Conservation (phyloP, 805 yeast species). For the Nakazawaea molendinolei region DNA sequence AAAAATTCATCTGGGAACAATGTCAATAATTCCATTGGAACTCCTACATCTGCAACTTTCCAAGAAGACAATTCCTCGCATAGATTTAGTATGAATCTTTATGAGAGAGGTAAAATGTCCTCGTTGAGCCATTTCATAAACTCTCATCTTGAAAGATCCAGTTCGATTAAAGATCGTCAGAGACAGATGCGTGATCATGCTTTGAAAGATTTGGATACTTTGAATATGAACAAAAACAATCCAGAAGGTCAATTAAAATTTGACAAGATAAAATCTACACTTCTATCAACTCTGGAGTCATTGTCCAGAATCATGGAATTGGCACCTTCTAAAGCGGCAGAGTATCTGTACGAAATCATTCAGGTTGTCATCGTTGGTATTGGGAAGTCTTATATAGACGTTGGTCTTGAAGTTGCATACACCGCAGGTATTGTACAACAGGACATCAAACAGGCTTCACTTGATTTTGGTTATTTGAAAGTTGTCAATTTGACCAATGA, state of each 20-base stretch:
- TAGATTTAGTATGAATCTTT: slow-evolving; percentile 14
- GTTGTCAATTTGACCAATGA: slow-evolving; percentile 50
- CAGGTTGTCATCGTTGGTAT: slow-evolving; percentile 62
- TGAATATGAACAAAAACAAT: slow-evolving; percentile 3
- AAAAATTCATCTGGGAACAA: slow-evolving; percentile 7
- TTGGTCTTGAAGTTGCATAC: slow-evolving; percentile 67
- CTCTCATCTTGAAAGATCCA: slow-evolving; percentile 37
- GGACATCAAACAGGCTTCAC: slow-evolving; percentile 18
- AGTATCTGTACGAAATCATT: slow-evolving; percentile 56
- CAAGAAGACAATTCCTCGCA: slow-evolving; percentile 18
- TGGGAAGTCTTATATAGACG: slow-evolving; percentile 68
- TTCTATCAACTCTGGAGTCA: slow-evolving; percentile 70
- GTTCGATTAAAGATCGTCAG: slow-evolving; percentile 25
- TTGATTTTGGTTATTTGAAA: slow-evolving; percentile 41
- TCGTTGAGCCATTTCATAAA: slow-evolving; percentile 55
- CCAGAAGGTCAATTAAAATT: slow-evolving; percentile 27
- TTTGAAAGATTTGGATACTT: slow-evolving; percentile 13
- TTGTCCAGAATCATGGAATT: slow-evolving; percentile 72
- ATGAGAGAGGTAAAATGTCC: slow-evolving; percentile 38
- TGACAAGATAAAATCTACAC: slow-evolving; percentile 49
- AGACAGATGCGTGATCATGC: slow-evolving; percentile 16
- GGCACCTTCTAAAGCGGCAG: slow-evolving; percentile 54
- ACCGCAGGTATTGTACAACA: slow-evolving; percentile 21
- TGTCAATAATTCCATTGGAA: slow-evolving; percentile 12
- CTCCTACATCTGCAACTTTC: slow-evolving; percentile 4